A percentile compares a stretch with the other conserved stretches of the same genome.
Evolutionary conservation across 257 asterid genomes (phyloP).

Genomic region (Solanum medicagineum): DNA sequence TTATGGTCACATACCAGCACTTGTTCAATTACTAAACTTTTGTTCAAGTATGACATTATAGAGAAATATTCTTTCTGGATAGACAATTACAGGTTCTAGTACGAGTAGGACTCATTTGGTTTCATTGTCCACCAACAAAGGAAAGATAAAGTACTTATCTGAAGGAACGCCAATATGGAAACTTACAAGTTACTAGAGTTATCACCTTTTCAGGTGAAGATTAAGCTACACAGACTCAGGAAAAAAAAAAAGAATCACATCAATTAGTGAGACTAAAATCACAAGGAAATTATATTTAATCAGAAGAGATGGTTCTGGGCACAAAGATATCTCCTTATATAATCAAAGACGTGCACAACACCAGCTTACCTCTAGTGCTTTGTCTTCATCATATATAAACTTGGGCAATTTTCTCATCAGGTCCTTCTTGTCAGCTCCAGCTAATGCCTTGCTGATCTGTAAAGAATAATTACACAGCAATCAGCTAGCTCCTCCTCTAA

Average conservation of each 20-base stretch:
- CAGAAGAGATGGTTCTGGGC: background rate
- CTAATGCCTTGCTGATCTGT: conserved; percentile 64
- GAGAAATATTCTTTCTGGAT: background rate
- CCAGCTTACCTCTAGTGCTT: conserved; percentile 59
- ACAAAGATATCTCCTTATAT: background rate
- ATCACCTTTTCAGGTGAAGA: background rate
- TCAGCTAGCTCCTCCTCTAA: background rate
- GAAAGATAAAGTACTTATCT: background rate
- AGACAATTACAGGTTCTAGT: background rate
- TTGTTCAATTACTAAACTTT: background rate
- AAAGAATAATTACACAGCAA: background rate
- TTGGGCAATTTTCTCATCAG: conserved; percentile 81
- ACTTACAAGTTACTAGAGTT: background rate
- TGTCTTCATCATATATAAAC: conserved; percentile 75
- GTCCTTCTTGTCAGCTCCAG: conserved; percentile 65
- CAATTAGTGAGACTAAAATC: background rate
- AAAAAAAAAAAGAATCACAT: background rate
- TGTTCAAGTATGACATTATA: background rate
- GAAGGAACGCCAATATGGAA: background rate
- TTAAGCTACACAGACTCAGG: background rate
- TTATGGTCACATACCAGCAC: background rate
- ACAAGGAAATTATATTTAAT: background rate
- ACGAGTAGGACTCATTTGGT: background rate
- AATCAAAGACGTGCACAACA: background rate
- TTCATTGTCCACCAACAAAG: background rate